phyloP scores from a whole-genome alignment of 768 basidiomycete genomes.

The Cyclocybe aegerita region DNA sequence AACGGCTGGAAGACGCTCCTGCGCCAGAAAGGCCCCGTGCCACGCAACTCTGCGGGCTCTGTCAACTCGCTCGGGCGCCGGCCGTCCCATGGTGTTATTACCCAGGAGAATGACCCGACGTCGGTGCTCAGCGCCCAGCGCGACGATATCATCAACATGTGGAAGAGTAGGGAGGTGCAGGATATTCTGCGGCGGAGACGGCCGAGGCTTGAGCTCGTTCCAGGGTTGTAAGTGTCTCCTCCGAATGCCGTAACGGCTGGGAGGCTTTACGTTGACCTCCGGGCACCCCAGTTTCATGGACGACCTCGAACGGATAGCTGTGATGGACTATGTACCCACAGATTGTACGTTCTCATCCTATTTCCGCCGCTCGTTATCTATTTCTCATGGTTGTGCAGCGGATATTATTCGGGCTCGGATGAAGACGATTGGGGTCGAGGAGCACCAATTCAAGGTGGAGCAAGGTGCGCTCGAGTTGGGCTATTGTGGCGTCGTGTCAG shows the following conservation, averaged over 20 bases:
- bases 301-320: conserved; percentile 60
- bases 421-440: conserved; percentile 72
- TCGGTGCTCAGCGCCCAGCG: conserved; percentile 49
- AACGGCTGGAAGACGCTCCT: conserved; percentile 58
- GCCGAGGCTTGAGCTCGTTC: conserved; percentile 55
- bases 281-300: conserved; percentile 61
- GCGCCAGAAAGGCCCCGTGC: conserved; percentile 4
- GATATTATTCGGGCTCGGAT: conserved; percentile 78
- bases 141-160: conserved; percentile 62
- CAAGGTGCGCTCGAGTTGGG: conserved; percentile 34
- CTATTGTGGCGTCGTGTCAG: background rate
- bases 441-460: conserved; percentile 63
- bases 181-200: conserved; percentile 49
- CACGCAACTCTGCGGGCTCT: conserved; percentile 11
- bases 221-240: conserved; percentile 62
- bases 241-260: background rate
- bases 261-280: background rate
- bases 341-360: conserved; percentile 46
- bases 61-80: background rate
- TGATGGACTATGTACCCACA: conserved; percentile 55
- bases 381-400: conserved; percentile 27
- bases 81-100: conserved; percentile 21
- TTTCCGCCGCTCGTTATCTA: background rate
- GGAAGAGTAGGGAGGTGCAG: conserved; percentile 57
- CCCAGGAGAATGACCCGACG: conserved; percentile 44